Evolutionary conservation across 306 rosid species (phyloP).

Genomic region (Herpetospermum pedunculosum): DNA sequence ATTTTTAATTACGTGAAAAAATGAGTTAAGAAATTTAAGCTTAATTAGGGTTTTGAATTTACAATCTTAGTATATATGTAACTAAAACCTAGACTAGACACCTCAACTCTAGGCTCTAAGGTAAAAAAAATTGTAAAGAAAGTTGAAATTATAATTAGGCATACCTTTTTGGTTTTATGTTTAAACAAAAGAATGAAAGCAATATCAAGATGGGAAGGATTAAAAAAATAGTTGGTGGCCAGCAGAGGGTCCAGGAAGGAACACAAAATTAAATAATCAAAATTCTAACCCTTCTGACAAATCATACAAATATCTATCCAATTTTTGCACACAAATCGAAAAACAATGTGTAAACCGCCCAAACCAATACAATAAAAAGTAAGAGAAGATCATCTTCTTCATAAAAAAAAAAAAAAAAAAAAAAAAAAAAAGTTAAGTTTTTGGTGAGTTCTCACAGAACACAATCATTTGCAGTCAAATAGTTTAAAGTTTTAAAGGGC

Average conservation of each 20-base stretch:
- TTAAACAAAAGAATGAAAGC: background rate
- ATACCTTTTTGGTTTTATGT: background rate
- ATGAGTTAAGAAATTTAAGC: too few species aligned
- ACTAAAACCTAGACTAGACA: too few species aligned
- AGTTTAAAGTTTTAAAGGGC: background rate
- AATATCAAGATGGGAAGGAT: background rate
- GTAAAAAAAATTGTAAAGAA: too few species aligned
- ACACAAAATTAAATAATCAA: background rate
- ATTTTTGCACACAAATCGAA: conserved; percentile 2
- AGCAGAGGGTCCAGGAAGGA: background rate
- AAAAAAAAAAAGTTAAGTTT: background rate
- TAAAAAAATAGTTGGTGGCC: background rate
- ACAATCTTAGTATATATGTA: too few species aligned
- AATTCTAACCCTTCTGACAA: background rate
- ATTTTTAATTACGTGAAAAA: too few species aligned
- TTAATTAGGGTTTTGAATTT: too few species aligned
- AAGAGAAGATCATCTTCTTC: background rate
- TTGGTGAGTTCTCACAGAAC: background rate
- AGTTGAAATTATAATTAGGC: too few species aligned
- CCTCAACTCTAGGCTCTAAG: background rate
- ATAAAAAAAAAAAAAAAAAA: background rate
- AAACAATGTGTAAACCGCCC: background rate
- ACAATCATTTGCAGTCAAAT: conserved; percentile 11
- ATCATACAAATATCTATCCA: background rate
- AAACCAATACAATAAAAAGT: background rate